Conservation (phyloP, 2,329 filamentous ascomycete genomes). For the Aspergillus niger region DNA sequence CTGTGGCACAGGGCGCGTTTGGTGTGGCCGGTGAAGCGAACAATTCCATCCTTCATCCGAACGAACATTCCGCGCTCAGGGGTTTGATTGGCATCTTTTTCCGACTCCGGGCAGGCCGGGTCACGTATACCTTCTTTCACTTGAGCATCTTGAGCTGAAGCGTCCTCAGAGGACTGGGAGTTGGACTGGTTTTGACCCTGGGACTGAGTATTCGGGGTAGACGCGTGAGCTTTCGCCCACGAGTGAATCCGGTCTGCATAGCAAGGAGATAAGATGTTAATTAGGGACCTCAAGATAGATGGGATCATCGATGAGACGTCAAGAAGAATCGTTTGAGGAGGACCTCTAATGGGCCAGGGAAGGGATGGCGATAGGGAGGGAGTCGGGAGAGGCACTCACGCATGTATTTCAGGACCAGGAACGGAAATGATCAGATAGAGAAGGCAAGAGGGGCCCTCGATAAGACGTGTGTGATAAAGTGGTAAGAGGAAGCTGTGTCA, state of each 20-base stretch:
- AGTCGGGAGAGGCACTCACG: conserved; percentile 28
- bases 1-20: conserved; percentile 40
- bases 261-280: background rate
- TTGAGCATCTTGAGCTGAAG: conserved; percentile 29
- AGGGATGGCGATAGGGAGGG: background rate
- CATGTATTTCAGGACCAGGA: conserved; percentile 38
- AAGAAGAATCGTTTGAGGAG: background rate
- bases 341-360: conserved; percentile 1
- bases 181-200: conserved; percentile 3
- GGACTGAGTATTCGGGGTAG: conserved; percentile 20
- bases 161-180: conserved; percentile 10
- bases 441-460: conserved; percentile 1
- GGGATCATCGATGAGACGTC: background rate
- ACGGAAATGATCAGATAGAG: conserved; percentile 9
- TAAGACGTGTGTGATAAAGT: conserved; percentile 2
- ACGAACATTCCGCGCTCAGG: conserved; percentile 25
- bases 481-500: conserved; percentile 4
- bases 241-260: conserved; percentile 39
- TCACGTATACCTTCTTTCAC: conserved; percentile 28
- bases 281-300: background rate
- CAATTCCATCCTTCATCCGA: conserved; percentile 34
- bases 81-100: conserved; percentile 20
- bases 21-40: conserved; percentile 38
- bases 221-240: conserved; percentile 46
- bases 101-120: conserved; percentile 22